Base-by-base conservation (phyloP, 148 eudicot species). In the Tetragonia tetragonoides region DNA sequence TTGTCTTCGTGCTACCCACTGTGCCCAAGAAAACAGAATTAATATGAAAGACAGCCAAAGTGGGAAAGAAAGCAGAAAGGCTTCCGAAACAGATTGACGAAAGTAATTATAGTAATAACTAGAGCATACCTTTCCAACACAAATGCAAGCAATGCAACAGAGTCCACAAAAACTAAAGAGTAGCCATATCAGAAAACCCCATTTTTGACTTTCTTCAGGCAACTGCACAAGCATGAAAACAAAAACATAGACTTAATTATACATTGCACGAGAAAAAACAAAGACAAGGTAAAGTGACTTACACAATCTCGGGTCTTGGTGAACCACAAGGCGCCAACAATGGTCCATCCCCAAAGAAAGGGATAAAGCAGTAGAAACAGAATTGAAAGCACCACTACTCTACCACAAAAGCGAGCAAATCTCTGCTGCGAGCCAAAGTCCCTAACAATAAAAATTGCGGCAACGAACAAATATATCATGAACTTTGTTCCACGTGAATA, bases 131-230 rank as follows among this genome's bases (percentile, higher is more conserved):
- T 91, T 93, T 60, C 90, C 90, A 28, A 86, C 64, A 69, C 90
- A 90, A 83, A 89, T 80, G 91, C 86, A 90, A 78, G 89, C 93
- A 81, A 95, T 88, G 85, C 97, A 91, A 47, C 84, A 62, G 74
- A 95, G 99, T 81, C 97, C 99, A 81, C 92, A 90, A 75, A 90
- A 95, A 85, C 99, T 95, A 84, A 95, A 95, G 69, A 95, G 86
- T 85, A 95, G 81, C 98, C 99, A 95, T 81, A 95, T 90, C 73
- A 95, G 88, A 78, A 95, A 95, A 49, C 98, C 99, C 97, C 97
- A 93, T 68, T 91, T 95, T 86, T 93, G 99, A 66, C 97, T 97
- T 82, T 91, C 89, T 88, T 93, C 95, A 28, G 97, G 97, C 86
- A 95, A 82, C 99, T 96, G 91, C 78, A 86, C 75, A 63, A 57